Percentiles rank a stretch among this genome's conserved stretches.
phyloP scores from a whole-genome alignment of 2,329 filamentous ascomycete species.

The Aspergillus quadricinctus region DNA sequence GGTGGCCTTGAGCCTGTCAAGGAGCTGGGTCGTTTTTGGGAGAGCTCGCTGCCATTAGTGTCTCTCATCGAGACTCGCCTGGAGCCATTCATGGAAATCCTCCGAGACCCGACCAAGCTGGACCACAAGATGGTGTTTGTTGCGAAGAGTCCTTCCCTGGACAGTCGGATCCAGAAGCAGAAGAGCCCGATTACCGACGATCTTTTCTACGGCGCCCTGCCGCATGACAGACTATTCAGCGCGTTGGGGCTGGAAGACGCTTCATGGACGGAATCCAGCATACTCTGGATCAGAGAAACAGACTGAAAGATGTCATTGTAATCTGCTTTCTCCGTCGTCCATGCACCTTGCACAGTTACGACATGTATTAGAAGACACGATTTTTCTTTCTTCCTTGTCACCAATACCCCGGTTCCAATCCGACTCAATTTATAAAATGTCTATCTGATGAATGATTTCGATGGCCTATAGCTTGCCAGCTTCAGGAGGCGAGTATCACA shows the following conservation, averaged over 20 bases:
- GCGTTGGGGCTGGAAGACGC: constrained; percentile 29
- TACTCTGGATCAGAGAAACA: constrained; percentile 25
- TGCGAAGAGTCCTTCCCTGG: constrained; percentile 34
- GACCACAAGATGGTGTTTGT: constrained; percentile 36
- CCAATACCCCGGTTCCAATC: neutral
- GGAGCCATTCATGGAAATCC: constrained; percentile 39
- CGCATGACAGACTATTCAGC: constrained; percentile 24
- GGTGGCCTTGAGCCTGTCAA: constrained; percentile 53
- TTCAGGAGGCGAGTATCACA: neutral
- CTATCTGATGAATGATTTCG: neutral
- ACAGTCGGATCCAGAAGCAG: constrained; percentile 26
- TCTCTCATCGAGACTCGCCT: constrained; percentile 47
- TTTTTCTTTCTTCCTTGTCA: neutral
- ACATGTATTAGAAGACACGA: constrained; percentile 6
- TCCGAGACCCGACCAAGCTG: constrained; percentile 28
- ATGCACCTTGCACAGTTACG: constrained; percentile 4
- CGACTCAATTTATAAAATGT: neutral
- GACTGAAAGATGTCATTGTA: constrained; percentile 1
- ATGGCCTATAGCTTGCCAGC: neutral
- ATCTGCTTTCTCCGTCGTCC: neutral
- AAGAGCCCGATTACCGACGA: constrained; percentile 34
- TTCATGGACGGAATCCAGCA: constrained; percentile 18
- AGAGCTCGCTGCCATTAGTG: constrained; percentile 51
- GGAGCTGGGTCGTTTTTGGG: constrained; percentile 57
- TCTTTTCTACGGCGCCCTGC: constrained; percentile 37